Evolutionary conservation across 306 rosid genomes (phyloP).

Genomic region (Dalbergia cochinchinensis): DNA sequence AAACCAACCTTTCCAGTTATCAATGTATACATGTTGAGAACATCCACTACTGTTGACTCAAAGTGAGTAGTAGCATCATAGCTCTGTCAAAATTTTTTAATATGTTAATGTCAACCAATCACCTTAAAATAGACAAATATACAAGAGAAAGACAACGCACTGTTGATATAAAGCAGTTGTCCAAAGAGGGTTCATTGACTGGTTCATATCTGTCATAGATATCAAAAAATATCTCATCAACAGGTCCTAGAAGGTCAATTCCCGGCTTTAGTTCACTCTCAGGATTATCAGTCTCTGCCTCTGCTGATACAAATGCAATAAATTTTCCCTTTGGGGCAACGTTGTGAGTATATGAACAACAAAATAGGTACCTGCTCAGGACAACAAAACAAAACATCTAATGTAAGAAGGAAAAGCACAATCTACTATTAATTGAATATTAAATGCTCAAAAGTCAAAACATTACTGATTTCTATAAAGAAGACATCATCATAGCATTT

Average conservation of each 20-base stretch:
- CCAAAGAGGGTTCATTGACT: conserved; percentile 84
- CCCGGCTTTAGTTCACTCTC: conserved; percentile 90
- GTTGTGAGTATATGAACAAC: conserved; percentile 96
- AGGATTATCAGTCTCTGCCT: conserved; percentile 94
- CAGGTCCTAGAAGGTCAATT: conserved; percentile 88
- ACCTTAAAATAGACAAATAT: neutral
- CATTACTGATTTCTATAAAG: neutral
- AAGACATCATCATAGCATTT: conserved; percentile 20
- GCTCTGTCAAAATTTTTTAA: conserved; percentile 66
- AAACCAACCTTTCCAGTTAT: conserved; percentile 89
- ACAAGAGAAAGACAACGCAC: conserved; percentile 60
- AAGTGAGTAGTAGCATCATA: conserved; percentile 98
- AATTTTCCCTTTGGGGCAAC: conserved; percentile 97
- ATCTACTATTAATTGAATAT: neutral
- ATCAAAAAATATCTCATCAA: conserved; percentile 92
- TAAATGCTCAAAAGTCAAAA: neutral
- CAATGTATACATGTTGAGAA: conserved; percentile 92
- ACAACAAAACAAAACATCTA: conserved; percentile 39
- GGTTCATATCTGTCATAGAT: conserved; percentile 90
- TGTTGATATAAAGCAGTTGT: conserved; percentile 92
- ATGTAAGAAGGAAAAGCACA: conserved; percentile 3
- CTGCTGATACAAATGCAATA: conserved; percentile 94
- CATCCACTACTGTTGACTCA: conserved; percentile 89
- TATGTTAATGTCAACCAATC: neutral
- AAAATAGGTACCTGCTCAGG: conserved; percentile 87